These are phyloP conservation scores for Eucalyptus shirleyi DNA, from an alignment of 345 rosid species.

Conservation along the genomic window DNA sequence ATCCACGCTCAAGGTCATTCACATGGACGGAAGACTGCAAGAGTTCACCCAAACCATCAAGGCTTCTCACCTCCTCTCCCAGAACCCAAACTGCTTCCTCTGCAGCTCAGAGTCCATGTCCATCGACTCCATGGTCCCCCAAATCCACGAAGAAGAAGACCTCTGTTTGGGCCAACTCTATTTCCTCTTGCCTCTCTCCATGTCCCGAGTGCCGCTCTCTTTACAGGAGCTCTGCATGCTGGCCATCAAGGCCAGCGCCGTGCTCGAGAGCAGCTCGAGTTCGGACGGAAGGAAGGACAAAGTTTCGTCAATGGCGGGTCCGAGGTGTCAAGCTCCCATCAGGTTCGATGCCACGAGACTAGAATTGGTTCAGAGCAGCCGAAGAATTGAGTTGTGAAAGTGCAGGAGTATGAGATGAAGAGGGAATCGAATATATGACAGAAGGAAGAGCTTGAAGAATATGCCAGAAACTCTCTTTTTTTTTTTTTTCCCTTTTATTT, in stretches of 20 bases:
- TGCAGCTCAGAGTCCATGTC: neutral
- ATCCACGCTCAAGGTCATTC: conserved; percentile 15
- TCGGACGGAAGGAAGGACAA: neutral
- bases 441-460: neutral
- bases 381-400: neutral
- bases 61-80: neutral
- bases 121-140: neutral
- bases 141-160: neutral
- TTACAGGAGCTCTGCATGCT: neutral
- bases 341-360: neutral
- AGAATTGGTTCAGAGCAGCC: neutral
- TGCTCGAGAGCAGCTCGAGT: neutral
- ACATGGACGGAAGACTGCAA: conserved; percentile 19
- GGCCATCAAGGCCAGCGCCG: neutral
- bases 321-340: neutral
- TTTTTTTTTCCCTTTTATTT: neutral
- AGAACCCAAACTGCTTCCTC: neutral
- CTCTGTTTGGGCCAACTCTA: conserved; percentile 18
- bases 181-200: conserved; percentile 52
- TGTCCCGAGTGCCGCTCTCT: neutral
- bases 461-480: neutral
- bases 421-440: neutral
- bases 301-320: neutral
- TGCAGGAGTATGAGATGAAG: neutral
- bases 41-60: neutral